Evolutionary conservation across 495 filamentous ascomycete genomes (phyloP), one percentile per base, ranked within the genome.

Genomic region (Xylaria sp.): DNA sequence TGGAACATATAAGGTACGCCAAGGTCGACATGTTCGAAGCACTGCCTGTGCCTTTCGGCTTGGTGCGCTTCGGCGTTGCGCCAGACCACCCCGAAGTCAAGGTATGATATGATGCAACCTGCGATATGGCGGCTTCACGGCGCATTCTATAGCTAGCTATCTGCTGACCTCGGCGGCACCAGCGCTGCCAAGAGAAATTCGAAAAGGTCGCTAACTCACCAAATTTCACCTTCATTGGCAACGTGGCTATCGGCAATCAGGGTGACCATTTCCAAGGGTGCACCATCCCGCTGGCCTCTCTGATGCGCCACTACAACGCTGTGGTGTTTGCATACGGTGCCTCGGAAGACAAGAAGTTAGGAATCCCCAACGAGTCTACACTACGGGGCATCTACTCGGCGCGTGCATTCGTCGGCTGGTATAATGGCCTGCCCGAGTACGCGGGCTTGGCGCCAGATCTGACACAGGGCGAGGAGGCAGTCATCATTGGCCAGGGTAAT

Each of bases 11-110:
- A 88, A n/a, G n/a, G 17, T 82, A 90, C 79, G 89, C 92, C 9
- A 83, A 90, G 52, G 89, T 99, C 4, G 95, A 97, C 79, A 98
- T 98, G 97, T 99, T 97, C 79, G 96, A 99, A 81, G 89, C 92
- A 29, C 82, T 98, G 11, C 97, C 96, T 0, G 94, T 95, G 11
- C 96, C 96, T 8, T 99, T 93, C 79, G 96, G 96, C 2, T 85
- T 99, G 61, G 93, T 95, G 19, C 85, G 96, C 62, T 98, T 94
- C 77, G 96, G 96, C 17, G 96, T 99, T 61, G 97, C 96, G 14
- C 96, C 96, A 9, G 96, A 99, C 78, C 96, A 99, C 80, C 95
- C 96, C 17, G 95, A 98, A 83, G 96, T 98, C 52, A 99, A 99
- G 89, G 95, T 96, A 85, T 66, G 82, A 48, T 44, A 19, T 68